Conservation (phyloP, 1,284 basidiomycete genomes). For the Psilocybe mexicana region DNA sequence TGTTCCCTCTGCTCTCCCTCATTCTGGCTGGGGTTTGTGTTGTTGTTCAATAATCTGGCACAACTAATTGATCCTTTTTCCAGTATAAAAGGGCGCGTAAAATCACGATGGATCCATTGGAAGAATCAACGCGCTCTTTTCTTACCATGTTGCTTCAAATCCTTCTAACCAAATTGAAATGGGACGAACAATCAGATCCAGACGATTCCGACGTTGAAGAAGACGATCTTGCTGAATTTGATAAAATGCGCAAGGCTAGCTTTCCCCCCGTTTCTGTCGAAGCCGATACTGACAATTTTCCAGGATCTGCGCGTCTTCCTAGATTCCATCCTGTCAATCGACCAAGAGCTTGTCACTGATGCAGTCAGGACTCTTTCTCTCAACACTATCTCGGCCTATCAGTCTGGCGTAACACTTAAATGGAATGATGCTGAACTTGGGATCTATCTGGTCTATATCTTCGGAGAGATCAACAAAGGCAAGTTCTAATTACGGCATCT, state of each 20-base stretch:
- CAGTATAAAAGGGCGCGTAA: conserved; percentile 83
- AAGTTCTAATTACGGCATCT: conserved; percentile 20
- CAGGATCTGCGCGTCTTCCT: conserved; percentile 82
- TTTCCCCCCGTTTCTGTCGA: neutral
- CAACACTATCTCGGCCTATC: conserved; percentile 71
- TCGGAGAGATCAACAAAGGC: conserved; percentile 91
- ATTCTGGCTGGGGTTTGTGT: conserved; percentile 72
- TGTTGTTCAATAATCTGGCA: neutral
- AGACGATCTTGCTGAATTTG: conserved; percentile 86
- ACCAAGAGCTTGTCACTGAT: conserved; percentile 77
- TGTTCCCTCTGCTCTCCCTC: conserved; percentile 79
- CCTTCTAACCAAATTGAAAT: conserved; percentile 87
- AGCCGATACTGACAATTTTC: conserved; percentile 11
- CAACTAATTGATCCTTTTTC: neutral
- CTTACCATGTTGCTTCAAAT: conserved; percentile 80
- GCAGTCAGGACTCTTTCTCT: conserved; percentile 73
- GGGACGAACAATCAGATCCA: conserved; percentile 84
- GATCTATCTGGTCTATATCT: conserved; percentile 89
- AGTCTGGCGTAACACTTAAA: conserved; percentile 59
- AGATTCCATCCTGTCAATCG: conserved; percentile 81
- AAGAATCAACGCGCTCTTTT: conserved; percentile 79
- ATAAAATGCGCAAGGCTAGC: conserved; percentile 80
- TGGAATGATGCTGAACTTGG: conserved; percentile 97
- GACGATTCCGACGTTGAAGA: conserved; percentile 87
- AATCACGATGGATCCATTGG: conserved; percentile 62